These are phyloP conservation scores for Cicer yamashitae DNA, from an alignment of 306 rosid genomes.

Conservation along the genomic window DNA sequence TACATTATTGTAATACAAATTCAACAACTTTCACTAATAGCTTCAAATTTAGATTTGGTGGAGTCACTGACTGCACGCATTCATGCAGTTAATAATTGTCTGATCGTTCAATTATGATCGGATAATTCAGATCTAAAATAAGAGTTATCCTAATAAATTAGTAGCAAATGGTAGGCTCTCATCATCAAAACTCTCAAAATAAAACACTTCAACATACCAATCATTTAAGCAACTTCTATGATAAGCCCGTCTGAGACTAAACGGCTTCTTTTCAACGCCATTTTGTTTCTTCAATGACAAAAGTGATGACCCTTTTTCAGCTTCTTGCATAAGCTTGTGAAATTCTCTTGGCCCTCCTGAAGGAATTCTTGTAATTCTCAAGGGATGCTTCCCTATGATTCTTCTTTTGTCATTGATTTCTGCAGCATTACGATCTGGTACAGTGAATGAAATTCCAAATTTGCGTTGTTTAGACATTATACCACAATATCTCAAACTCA, in stretches of 20 bases:
- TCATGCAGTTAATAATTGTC: too few species aligned
- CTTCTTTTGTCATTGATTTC: conserved; percentile 57
- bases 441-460: conserved; percentile 59
- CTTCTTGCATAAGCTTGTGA: conserved; percentile 47
- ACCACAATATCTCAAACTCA: conserved; percentile 19
- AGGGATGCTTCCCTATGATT: conserved; percentile 49
- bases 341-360: conserved; percentile 53
- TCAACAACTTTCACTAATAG: too few species aligned
- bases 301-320: conserved; percentile 34
- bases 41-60: too few species aligned
- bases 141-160: neutral
- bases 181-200: conserved; percentile 3
- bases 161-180: neutral
- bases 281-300: conserved; percentile 28
- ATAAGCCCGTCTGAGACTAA: conserved; percentile 47
- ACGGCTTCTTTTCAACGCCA: neutral
- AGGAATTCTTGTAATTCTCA: conserved; percentile 58
- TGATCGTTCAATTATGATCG: too few species aligned
- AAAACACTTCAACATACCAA: conserved; percentile 50
- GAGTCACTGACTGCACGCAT: too few species aligned
- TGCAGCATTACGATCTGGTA: conserved; percentile 51
- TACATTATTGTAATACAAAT: too few species aligned
- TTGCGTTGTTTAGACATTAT: conserved; percentile 38
- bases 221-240: conserved; percentile 56
- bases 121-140: neutral